These are phyloP conservation scores for Aspergillus asperescens DNA, from an alignment of 495 filamentous ascomycete genomes.

Conservation along the genomic window DNA sequence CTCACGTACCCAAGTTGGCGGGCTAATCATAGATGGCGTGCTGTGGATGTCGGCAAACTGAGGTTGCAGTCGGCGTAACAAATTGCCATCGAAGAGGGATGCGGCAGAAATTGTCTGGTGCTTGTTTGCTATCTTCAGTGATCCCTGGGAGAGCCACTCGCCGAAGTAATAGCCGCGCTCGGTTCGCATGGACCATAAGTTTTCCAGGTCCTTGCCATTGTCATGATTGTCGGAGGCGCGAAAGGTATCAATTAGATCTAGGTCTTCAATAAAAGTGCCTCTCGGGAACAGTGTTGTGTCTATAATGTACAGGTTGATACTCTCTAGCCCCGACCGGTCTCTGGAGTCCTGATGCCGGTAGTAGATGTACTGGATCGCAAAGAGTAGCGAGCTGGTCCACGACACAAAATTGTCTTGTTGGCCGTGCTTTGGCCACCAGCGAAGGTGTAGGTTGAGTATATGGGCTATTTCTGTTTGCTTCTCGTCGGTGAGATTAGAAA, in stretches of 20 bases:
- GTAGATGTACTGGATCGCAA: constrained; percentile 31
- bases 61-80: neutral
- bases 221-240: constrained; percentile 9
- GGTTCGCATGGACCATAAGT: neutral
- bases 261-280: constrained; percentile 25
- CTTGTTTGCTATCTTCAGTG: constrained; percentile 13
- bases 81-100: neutral
- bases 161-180: constrained; percentile 21
- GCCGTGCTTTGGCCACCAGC: neutral
- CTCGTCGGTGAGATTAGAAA: constrained; percentile 5
- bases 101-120: constrained; percentile 3
- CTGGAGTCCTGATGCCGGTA: constrained; percentile 13
- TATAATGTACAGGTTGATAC: constrained; percentile 28
- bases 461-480: constrained; percentile 14
- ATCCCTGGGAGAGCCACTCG: constrained; percentile 34
- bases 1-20: neutral
- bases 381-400: constrained; percentile 35
- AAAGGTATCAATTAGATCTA: constrained; percentile 20
- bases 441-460: neutral
- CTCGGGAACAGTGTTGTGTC: constrained; percentile 24
- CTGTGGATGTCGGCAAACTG: neutral
- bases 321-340: constrained; percentile 5
- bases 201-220: constrained; percentile 8
- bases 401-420: constrained; percentile 24
- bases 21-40: neutral